phyloP scores from a whole-genome alignment of 768 basidiomycete genomes.

The Lyophyllum shimeji region DNA sequence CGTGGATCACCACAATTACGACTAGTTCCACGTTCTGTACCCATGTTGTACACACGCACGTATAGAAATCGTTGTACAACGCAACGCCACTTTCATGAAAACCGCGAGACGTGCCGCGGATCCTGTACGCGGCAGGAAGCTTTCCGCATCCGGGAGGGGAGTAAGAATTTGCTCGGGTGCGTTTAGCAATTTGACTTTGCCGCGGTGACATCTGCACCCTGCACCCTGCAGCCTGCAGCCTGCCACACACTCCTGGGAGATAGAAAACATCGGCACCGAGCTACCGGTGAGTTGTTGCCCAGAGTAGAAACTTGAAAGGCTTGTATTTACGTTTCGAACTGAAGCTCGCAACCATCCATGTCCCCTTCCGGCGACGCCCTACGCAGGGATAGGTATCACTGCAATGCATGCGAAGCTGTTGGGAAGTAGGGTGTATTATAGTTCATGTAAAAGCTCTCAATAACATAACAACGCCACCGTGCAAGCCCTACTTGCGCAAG shows the following conservation, averaged over 20 bases:
- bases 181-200: neutral
- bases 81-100: neutral
- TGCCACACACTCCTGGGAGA: neutral
- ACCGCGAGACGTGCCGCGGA: neutral
- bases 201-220: neutral
- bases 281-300: neutral
- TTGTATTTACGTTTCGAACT: neutral
- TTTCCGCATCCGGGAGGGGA: neutral
- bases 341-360: neutral
- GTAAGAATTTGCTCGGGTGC: neutral
- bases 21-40: neutral
- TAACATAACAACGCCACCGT: neutral
- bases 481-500: conserved; percentile 45
- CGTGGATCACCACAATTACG: conserved; percentile 4
- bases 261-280: neutral
- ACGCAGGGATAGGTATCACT: neutral
- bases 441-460: neutral
- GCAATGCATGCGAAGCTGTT: neutral
- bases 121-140: neutral
- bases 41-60: neutral
- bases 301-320: neutral
- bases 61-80: neutral
- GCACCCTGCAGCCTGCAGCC: neutral
- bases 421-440: conserved; percentile 1
- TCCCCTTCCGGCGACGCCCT: neutral